phyloP scores from a whole-genome alignment of 306 rosid genomes.

The Begonia loranthoides region DNA sequence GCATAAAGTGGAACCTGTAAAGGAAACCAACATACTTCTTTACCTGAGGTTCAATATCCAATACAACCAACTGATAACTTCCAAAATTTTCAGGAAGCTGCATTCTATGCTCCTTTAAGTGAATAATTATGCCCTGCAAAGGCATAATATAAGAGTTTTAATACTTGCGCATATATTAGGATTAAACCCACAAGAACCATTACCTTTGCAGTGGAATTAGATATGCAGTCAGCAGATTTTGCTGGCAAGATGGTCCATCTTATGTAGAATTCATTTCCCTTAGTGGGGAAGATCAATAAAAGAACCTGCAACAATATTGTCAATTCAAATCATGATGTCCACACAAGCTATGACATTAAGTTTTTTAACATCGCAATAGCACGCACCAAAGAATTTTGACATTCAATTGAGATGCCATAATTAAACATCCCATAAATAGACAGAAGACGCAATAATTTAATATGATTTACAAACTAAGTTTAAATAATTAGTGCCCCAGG shows the following conservation, averaged over 20 bases:
- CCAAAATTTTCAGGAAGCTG: slow-evolving; percentile 38
- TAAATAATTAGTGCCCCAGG: too few species aligned
- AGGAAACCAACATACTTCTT: slow-evolving; percentile 17
- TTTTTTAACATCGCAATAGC: too few species aligned
- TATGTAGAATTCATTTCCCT: slow-evolving; percentile 13
- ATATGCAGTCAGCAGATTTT: slow-evolving; percentile 18
- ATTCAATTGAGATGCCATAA: neutral
- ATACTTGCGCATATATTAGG: too few species aligned
- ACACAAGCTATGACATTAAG: too few species aligned
- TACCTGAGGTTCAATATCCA: slow-evolving; percentile 20
- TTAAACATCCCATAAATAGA: too few species aligned
- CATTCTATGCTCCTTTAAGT: slow-evolving; percentile 24
- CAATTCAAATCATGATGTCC: too few species aligned
- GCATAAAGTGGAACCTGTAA: neutral
- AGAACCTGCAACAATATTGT: slow-evolving; percentile 20
- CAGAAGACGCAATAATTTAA: too few species aligned
- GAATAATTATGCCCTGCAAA: slow-evolving; percentile 21
- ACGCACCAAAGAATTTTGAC: too few species aligned
- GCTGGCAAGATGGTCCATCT: slow-evolving; percentile 28
- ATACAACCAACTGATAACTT: slow-evolving; percentile 26
- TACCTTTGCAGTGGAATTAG: slow-evolving; percentile 27
- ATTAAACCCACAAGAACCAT: too few species aligned
- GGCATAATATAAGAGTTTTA: neutral
- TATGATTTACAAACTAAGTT: too few species aligned
- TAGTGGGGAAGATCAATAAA: slow-evolving; percentile 16